A percentile compares a stretch with the other conserved stretches of the same genome.
Conservation (phyloP, 805 yeast genomes). For the Wickerhamomyces subpelliculosus region DNA sequence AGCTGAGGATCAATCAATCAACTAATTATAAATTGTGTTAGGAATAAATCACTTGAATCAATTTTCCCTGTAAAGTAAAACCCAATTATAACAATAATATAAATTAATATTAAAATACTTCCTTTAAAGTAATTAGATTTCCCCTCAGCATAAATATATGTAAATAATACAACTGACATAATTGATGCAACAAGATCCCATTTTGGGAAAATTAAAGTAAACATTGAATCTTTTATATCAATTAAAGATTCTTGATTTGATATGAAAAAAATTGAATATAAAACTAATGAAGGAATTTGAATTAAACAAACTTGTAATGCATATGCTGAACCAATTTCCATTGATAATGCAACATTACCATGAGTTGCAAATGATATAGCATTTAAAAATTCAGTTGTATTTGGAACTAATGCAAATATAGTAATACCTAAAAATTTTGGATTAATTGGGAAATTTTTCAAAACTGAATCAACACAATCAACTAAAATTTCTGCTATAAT, state of each 20-base stretch:
- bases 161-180: constrained; percentile 80
- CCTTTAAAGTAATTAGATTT: constrained; percentile 96
- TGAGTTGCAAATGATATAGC: constrained; percentile 95
- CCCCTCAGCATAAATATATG: constrained; percentile 94
- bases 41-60: constrained; percentile 2
- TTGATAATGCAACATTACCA: constrained; percentile 91
- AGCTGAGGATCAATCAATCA: too few species aligned
- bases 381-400: constrained; percentile 92
- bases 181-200: constrained; percentile 91
- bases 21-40: too few species aligned
- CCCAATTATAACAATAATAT: constrained; percentile 70
- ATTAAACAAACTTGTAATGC: constrained; percentile 91
- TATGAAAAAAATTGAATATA: constrained; percentile 56
- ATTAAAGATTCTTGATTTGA: constrained; percentile 25
- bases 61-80: constrained; percentile 53
- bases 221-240: constrained; percentile 39
- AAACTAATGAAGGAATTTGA: constrained; percentile 86
- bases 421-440: constrained; percentile 92
- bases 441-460: constrained; percentile 69
- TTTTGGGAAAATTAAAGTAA: constrained; percentile 83
- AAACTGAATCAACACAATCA: constrained; percentile 84
- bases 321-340: constrained; percentile 98
- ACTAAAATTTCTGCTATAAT: constrained; percentile 91
- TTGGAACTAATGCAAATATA: constrained; percentile 92
- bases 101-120: constrained; percentile 73